Evolutionary conservation across 2,329 filamentous ascomycete species (phyloP).

Genomic region (Incumbomyces delicatus): DNA sequence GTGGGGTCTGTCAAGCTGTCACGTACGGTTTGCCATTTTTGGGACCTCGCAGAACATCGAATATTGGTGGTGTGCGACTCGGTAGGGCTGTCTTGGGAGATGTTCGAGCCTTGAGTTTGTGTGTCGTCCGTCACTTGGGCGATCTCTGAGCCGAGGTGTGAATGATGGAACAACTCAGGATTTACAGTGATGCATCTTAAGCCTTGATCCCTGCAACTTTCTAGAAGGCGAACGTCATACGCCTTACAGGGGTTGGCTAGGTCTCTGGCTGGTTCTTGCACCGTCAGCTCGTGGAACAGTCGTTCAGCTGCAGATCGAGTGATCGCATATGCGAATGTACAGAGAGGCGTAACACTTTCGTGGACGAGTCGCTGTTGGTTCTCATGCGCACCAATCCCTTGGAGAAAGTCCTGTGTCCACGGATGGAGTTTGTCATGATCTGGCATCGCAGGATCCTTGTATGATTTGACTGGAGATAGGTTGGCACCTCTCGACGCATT

Average conservation of each 20-base stretch:
- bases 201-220: slow-evolving; percentile 23
- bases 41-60: slow-evolving; percentile 6
- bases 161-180: slow-evolving; percentile 29
- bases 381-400: slow-evolving; percentile 6
- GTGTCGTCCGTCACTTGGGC: slow-evolving; percentile 1
- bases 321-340: slow-evolving; percentile 29
- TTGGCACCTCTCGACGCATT: slow-evolving; percentile 15
- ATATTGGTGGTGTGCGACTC: slow-evolving; percentile 4
- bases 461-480: slow-evolving; percentile 16
- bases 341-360: slow-evolving; percentile 22
- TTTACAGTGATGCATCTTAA: slow-evolving; percentile 30
- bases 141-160: slow-evolving; percentile 1
- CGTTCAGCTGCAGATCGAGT: slow-evolving; percentile 32
- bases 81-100: background rate
- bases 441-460: slow-evolving; percentile 21
- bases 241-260: slow-evolving; percentile 25
- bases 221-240: slow-evolving; percentile 28
- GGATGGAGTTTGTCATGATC: slow-evolving; percentile 16
- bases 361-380: slow-evolving; percentile 23
- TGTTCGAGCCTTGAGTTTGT: background rate
- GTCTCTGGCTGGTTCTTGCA: slow-evolving; percentile 9
- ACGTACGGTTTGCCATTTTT: background rate
- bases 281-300: slow-evolving; percentile 21
- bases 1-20: slow-evolving; percentile 2
- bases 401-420: slow-evolving; percentile 10